Evolutionary conservation across 2,329 filamentous ascomycete species (phyloP).

Genomic region (Tympanopsis confertula): DNA sequence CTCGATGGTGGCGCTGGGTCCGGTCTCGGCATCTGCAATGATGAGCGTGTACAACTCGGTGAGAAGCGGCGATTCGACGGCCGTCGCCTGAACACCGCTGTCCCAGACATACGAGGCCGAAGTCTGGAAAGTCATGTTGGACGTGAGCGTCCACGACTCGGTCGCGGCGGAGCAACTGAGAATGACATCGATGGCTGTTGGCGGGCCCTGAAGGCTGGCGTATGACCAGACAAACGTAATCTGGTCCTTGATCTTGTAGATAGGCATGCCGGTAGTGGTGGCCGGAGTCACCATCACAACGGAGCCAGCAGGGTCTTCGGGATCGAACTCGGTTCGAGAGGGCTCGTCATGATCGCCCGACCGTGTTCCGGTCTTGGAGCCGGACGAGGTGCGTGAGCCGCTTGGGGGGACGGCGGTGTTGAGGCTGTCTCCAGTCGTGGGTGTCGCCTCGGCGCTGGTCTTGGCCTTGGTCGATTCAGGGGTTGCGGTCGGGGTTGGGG

Average conservation of each 20-base stretch:
- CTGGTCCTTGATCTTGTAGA: slow-evolving; percentile 48
- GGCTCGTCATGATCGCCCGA: slow-evolving; percentile 9
- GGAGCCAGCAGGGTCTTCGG: slow-evolving; percentile 33
- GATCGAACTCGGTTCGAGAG: slow-evolving; percentile 28
- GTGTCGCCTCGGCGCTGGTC: slow-evolving; percentile 5
- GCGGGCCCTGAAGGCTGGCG: slow-evolving; percentile 43
- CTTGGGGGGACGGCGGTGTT: slow-evolving; percentile 5
- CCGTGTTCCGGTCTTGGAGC: neutral
- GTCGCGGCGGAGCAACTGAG: slow-evolving; percentile 39
- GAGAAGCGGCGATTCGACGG: slow-evolving; percentile 32
- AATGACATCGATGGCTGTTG: slow-evolving; percentile 48
- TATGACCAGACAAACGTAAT: slow-evolving; percentile 57
- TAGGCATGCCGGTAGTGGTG: slow-evolving; percentile 27
- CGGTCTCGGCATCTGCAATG: slow-evolving; percentile 44
- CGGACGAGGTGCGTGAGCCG: too few relatives aligned
- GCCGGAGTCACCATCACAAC: slow-evolving; percentile 41
- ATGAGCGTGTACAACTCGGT: slow-evolving; percentile 48
- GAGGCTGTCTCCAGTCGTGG: slow-evolving; percentile 12
- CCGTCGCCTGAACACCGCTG: slow-evolving; percentile 30
- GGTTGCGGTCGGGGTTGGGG: slow-evolving; percentile 2
- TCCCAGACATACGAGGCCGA: slow-evolving; percentile 45
- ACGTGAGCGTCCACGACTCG: slow-evolving; percentile 47
- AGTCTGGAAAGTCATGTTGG: slow-evolving; percentile 47
- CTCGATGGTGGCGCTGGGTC: slow-evolving; percentile 34
- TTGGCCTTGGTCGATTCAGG: neutral